Percentiles rank a stretch among this genome's conserved stretches.
Evolutionary conservation across 2,329 filamentous ascomycete genomes (phyloP).

Genomic region (Tolypocladium capitatum): DNA sequence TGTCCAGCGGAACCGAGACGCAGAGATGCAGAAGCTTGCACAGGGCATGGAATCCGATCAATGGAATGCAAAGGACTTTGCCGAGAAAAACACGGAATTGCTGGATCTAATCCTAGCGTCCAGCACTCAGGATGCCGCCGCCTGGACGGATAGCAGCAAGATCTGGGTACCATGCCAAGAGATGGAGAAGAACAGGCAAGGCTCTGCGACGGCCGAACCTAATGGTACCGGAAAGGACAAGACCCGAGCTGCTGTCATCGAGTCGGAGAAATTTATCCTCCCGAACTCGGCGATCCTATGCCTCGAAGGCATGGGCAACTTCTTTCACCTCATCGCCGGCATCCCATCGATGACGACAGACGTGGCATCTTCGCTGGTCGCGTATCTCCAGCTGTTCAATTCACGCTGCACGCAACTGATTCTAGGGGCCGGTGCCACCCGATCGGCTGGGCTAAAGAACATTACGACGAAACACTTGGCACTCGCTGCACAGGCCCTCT

Average conservation of each 20-base stretch:
- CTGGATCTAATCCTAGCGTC: constrained; percentile 53
- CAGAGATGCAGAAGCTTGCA: constrained; percentile 61
- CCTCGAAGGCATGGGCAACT: constrained; percentile 67
- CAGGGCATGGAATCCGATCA: constrained; percentile 68
- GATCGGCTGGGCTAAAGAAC: constrained; percentile 80
- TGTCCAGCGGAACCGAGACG: constrained; percentile 56
- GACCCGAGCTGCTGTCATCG: constrained; percentile 60
- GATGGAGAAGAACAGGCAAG: constrained; percentile 19
- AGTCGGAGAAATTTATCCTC: constrained; percentile 74
- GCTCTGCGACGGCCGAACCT: constrained; percentile 23
- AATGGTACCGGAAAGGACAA: constrained; percentile 48
- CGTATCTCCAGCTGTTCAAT: constrained; percentile 88
- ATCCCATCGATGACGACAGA: constrained; percentile 85
- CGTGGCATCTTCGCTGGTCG: constrained; percentile 63
- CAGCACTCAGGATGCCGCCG: constrained; percentile 55
- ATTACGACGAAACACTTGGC: constrained; percentile 94
- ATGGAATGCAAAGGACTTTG: constrained; percentile 69
- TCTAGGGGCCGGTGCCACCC: constrained; percentile 81
- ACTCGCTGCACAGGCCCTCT: constrained; percentile 76
- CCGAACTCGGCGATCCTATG: constrained; percentile 73
- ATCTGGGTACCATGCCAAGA: constrained; percentile 41
- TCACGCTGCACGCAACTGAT: constrained; percentile 94
- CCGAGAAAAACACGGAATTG: constrained; percentile 43
- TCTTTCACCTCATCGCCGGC: constrained; percentile 67
- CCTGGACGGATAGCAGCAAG: constrained; percentile 50